Evolutionary conservation across 2,329 filamentous ascomycete genomes (phyloP).

Genomic region (Colletotrichum liriopes): DNA sequence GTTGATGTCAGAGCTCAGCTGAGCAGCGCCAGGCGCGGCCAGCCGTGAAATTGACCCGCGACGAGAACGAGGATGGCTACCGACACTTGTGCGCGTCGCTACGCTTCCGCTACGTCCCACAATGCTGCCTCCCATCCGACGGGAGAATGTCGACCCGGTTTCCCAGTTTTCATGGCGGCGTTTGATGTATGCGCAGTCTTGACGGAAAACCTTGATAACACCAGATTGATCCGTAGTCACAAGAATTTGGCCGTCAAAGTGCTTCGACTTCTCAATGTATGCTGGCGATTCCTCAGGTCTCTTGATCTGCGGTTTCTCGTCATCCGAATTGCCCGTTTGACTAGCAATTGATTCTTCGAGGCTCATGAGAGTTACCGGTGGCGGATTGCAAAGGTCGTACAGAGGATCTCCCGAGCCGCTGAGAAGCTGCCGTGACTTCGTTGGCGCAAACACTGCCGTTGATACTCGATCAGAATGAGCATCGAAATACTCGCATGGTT

Average conservation of each 20-base stretch:
- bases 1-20: conserved; percentile 79
- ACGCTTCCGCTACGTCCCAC: conserved; percentile 71
- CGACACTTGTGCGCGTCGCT: conserved; percentile 66
- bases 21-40: conserved; percentile 49
- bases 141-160: conserved; percentile 81
- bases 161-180: conserved; percentile 85
- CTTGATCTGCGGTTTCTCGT: conserved; percentile 52
- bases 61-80: conserved; percentile 65
- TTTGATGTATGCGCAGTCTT: conserved; percentile 91
- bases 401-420: conserved; percentile 89
- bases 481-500: conserved; percentile 91
- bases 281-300: conserved; percentile 80
- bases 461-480: conserved; percentile 92
- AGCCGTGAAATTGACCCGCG: conserved; percentile 67
- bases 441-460: conserved; percentile 88
- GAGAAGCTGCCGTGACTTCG: conserved; percentile 82
- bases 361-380: conserved; percentile 86
- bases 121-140: conserved; percentile 72
- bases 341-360: conserved; percentile 72
- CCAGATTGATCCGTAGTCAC: conserved; percentile 92
- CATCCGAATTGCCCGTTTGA: conserved; percentile 56
- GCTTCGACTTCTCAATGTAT: conserved; percentile 82
- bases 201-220: conserved; percentile 93
- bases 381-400: conserved; percentile 97
- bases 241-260: conserved; percentile 89